Conservation (phyloP, 805 yeast genomes). For the Candida xiaguanensis region DNA sequence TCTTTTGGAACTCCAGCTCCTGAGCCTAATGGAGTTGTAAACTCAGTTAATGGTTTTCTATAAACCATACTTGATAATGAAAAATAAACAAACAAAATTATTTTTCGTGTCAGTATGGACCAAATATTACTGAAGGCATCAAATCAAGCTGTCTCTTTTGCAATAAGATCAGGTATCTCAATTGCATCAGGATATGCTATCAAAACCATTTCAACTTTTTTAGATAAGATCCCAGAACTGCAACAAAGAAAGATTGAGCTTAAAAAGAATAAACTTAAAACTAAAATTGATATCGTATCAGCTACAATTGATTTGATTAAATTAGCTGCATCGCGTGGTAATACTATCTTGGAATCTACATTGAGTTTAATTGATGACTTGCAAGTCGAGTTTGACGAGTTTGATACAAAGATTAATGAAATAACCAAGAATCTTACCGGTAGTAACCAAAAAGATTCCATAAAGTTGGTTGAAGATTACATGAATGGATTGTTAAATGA, state of each 20-base stretch:
- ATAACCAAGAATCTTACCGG: constrained; percentile 30
- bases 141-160: constrained; percentile 75
- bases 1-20: constrained; percentile 66
- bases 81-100: constrained; percentile 1
- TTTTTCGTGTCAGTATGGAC: constrained; percentile 27
- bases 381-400: constrained; percentile 53
- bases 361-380: constrained; percentile 52
- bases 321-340: constrained; percentile 59
- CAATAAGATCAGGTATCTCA: constrained; percentile 71
- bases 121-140: constrained; percentile 55
- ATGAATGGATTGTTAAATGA: constrained; percentile 46
- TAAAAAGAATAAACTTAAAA: constrained; percentile 44
- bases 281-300: constrained; percentile 57
- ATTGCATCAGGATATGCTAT: constrained; percentile 72
- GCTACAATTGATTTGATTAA: constrained; percentile 67
- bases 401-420: constrained; percentile 46
- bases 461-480: constrained; percentile 44
- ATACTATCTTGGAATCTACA: constrained; percentile 53
- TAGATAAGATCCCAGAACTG: constrained; percentile 52
- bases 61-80: constrained; percentile 11
- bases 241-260: constrained; percentile 45
- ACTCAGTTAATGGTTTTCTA: constrained; percentile 35
- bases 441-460: constrained; percentile 32
- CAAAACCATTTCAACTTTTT: constrained; percentile 53
- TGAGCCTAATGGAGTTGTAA: constrained; percentile 53